Percentiles rank a stretch among this genome's conserved stretches.
These are phyloP conservation scores for Scleromitrula shiraiana DNA, from an alignment of 2,329 filamentous ascomycete species.

Conservation along the genomic window DNA sequence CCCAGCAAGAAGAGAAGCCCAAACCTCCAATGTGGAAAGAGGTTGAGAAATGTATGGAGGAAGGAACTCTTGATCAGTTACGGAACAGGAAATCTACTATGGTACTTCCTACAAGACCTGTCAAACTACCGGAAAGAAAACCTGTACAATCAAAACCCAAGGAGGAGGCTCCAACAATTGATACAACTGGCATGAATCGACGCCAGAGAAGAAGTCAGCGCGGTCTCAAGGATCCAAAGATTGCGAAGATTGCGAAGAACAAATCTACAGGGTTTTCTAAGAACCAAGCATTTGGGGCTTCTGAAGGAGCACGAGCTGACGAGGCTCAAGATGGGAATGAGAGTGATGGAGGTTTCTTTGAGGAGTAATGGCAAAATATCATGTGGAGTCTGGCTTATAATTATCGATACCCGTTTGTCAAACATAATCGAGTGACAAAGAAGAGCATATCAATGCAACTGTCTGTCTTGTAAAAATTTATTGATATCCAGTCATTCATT, in stretches of 20 bases:
- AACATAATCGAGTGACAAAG: not conserved
- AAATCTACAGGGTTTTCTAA: constrained; percentile 24
- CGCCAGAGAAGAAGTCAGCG: constrained; percentile 25
- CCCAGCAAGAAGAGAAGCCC: constrained; percentile 23
- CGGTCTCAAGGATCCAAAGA: constrained; percentile 10
- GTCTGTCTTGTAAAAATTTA: not conserved
- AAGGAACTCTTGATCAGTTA: constrained; percentile 35
- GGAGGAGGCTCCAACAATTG: constrained; percentile 12
- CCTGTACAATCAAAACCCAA: constrained; percentile 15
- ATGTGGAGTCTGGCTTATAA: constrained; percentile 6
- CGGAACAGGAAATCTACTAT: constrained; percentile 21
- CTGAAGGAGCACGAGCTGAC: constrained; percentile 12
- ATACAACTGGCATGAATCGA: constrained; percentile 26
- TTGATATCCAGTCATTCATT: not conserved
- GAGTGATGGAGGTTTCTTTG: constrained; percentile 52
- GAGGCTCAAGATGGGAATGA: constrained; percentile 35
- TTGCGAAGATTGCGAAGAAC: constrained; percentile 19
- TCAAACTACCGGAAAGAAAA: constrained; percentile 15
- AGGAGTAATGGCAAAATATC: constrained; percentile 26
- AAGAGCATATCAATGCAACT: not conserved
- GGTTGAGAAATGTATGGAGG: constrained; percentile 56
- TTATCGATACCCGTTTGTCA: constrained; percentile 9
- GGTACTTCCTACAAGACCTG: constrained; percentile 10
- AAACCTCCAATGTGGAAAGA: constrained; percentile 56
- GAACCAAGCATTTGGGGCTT: constrained; percentile 25